These are phyloP conservation scores for Starmerella kuoi DNA, from an alignment of 805 yeast species.

Conservation along the genomic window DNA sequence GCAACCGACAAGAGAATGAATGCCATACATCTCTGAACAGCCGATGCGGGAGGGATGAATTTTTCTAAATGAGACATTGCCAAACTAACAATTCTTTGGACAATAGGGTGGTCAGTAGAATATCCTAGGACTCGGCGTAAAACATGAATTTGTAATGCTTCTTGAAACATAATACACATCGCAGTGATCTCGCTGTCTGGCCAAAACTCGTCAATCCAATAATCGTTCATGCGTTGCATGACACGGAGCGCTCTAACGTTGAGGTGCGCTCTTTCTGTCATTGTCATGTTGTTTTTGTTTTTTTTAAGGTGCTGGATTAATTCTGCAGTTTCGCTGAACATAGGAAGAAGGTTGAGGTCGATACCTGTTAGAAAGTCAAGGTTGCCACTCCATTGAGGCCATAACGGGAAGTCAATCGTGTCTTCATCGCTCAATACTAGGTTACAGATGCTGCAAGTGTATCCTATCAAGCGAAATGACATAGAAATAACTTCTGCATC, in stretches of 20 bases:
- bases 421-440: conserved; percentile 3
- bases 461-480: conserved; percentile 22
- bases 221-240: conserved; percentile 18
- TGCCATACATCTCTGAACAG: conserved; percentile 45
- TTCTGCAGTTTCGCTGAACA: conserved; percentile 39
- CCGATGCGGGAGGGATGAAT: conserved; percentile 36
- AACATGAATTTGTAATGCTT: conserved; percentile 44
- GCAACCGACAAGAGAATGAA: conserved; percentile 48
- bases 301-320: conserved; percentile 26
- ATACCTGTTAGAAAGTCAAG: conserved; percentile 42
- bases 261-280: conserved; percentile 10
- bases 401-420: conserved; percentile 13
- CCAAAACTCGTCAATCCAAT: conserved; percentile 19
- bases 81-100: conserved; percentile 38
- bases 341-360: conserved; percentile 49
- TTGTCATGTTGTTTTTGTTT: conserved; percentile 20
- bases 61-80: conserved; percentile 32
- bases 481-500: conserved; percentile 17
- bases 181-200: conserved; percentile 20
- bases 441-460: conserved; percentile 18
- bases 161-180: conserved; percentile 37
- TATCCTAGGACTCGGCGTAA: conserved; percentile 43
- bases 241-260: conserved; percentile 16
- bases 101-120: conserved; percentile 35
- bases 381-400: conserved; percentile 42